Evolutionary conservation across 2,329 filamentous ascomycete genomes (phyloP).

Genomic region (Aureobasidium uvarum): DNA sequence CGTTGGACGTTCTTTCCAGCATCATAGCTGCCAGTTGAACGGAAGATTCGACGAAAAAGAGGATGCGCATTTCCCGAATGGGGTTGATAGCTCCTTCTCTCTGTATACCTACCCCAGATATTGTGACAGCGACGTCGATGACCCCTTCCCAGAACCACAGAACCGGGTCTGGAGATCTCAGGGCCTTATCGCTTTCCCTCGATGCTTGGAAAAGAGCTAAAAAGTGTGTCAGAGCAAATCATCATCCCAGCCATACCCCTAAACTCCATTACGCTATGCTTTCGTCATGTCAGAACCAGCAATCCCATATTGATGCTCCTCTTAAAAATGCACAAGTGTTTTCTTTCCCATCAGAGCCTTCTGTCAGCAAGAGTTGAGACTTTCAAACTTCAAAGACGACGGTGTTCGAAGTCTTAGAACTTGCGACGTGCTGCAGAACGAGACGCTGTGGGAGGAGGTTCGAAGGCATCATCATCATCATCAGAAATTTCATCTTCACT

Average conservation of each 20-base stretch:
- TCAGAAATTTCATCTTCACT: conserved; percentile 44
- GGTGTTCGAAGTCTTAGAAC: neutral
- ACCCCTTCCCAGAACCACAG: conserved; percentile 3
- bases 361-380: neutral
- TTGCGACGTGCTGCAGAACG: conserved; percentile 27
- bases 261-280: conserved; percentile 16
- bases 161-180: neutral
- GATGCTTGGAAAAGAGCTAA: conserved; percentile 10
- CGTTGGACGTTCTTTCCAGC: conserved; percentile 13
- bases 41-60: neutral
- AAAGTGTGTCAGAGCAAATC: conserved; percentile 20
- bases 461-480: conserved; percentile 43
- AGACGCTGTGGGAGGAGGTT: conserved; percentile 33
- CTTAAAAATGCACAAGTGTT: neutral
- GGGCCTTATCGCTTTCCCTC: neutral
- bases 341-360: no score
- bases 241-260: conserved; percentile 3
- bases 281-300: neutral
- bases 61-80: conserved; percentile 8
- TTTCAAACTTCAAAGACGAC: neutral
- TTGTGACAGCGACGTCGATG: conserved; percentile 7
- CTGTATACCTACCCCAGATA: conserved; percentile 18
- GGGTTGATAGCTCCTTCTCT: conserved; percentile 12
- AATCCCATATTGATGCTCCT: neutral
- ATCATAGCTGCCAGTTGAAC: neutral